phyloP scores from a whole-genome alignment of 495 filamentous ascomycete genomes.

The Lasiosphaeria miniovina region DNA sequence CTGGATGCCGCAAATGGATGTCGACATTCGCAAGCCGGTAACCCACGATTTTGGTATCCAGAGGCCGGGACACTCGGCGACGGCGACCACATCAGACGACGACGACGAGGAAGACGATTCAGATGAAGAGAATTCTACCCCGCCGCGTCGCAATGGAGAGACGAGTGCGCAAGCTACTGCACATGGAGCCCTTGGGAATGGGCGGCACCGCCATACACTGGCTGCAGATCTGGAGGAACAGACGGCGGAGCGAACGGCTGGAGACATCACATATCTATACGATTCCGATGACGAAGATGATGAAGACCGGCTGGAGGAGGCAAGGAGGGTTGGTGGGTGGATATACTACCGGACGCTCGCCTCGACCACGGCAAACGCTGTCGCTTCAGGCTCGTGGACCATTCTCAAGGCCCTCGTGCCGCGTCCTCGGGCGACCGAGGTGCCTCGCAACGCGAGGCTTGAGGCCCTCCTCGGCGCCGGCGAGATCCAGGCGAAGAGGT shows the following conservation, averaged over 20 bases:
- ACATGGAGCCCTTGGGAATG: slow-evolving; percentile 28
- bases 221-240: slow-evolving; percentile 47
- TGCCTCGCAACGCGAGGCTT: slow-evolving; percentile 51
- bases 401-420: slow-evolving; percentile 55
- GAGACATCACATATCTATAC: slow-evolving; percentile 77
- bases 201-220: slow-evolving; percentile 31
- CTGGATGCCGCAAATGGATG: slow-evolving; percentile 98
- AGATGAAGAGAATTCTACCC: slow-evolving; percentile 47
- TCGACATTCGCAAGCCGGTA: slow-evolving; percentile 91
- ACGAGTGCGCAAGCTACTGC: slow-evolving; percentile 31
- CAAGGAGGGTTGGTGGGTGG: slow-evolving; percentile 67
- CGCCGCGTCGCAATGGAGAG: slow-evolving; percentile 28
- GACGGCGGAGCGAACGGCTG: slow-evolving; percentile 47
- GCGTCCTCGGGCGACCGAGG: slow-evolving; percentile 55
- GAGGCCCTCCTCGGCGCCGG: slow-evolving; percentile 45
- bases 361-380: slow-evolving; percentile 28
- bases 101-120: slow-evolving; percentile 56
- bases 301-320: slow-evolving; percentile 65
- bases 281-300: slow-evolving; percentile 87
- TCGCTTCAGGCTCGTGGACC: slow-evolving; percentile 36
- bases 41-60: slow-evolving; percentile 86
- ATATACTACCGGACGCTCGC: slow-evolving; percentile 60
- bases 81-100: slow-evolving; percentile 74
- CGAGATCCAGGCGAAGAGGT: slow-evolving; percentile 59
- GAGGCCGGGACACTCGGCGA: slow-evolving; percentile 68